Base-by-base conservation (phyloP, 2,329 filamentous ascomycete genomes). In the Monilinia laxa region DNA sequence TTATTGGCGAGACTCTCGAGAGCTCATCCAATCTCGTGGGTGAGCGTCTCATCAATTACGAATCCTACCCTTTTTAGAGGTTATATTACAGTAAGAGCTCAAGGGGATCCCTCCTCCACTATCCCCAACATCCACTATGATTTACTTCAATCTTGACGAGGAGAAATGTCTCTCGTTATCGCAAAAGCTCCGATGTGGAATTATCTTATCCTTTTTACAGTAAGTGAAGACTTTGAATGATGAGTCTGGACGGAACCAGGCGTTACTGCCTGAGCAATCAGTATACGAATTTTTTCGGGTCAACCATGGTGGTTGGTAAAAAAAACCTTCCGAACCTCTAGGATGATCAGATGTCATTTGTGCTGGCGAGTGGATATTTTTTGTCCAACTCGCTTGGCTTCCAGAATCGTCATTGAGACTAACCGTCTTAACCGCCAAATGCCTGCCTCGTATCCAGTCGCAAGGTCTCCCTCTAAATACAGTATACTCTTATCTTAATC, bases 91-190 rank as follows among this genome's bases (percentile, higher is more conserved):
- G 31, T 35, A 35, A 35, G 31, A 5, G 5, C 31, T 35, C 31
- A 25, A 60, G 20, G 57, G 57, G 57, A 23, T 35, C 28, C 7
- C 42, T 49, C 45, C 42, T 16, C 20, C 31, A 35, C 31, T 35
- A 60, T 49, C 20, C 35, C 57, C 12, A 59, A 35, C 20, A 18
- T 59, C 42, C 57, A 59, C 57, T 59, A 16, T 60, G 57, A 7
- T 35, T 10, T 11, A 14, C 20, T 6, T 23, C 14, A 18, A 47
- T 47, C 56, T 59, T 10, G 42, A 59, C 47, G 40, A 47, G 45
- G 20, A 60, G 45, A 35, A 14, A 49, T 38, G 45, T 49, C 16
- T 51, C 20, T 38, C 28, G 12, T 25, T 23, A 49, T 60, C 7
- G 20, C 49, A 28, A 52, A 11, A 51, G 42, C 20, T 25, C 10